Base-by-base conservation (phyloP, 208 protist genomes). In the Strigomonas galati region DNA sequence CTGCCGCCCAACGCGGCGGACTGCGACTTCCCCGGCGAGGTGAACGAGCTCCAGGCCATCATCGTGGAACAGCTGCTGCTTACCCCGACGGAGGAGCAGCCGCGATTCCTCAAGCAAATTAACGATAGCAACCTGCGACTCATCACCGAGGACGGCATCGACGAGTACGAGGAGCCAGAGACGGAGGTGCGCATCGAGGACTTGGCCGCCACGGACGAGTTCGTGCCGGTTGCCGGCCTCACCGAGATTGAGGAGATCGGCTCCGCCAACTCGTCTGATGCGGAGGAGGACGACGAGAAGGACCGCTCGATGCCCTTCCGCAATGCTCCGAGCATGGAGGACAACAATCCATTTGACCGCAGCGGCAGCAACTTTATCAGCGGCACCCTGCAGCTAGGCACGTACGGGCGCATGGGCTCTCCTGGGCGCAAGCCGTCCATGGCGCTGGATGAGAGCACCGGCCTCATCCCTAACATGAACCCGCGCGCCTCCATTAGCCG, bases 41-140 rank as follows among this genome's bases (percentile, higher is more conserved):
- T 85, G 6, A 72, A 81, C 52, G 82, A 91, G 48, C 72, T 93
- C 32, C 84, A 93, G 67, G 73, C 84, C 27, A 85, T 93, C 72
- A 84, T 95, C 59, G 86, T 95, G 10, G 85, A 93, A 64, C 86
- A 93, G 71, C 78, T 90, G 23, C 79, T 95, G 60, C 78, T 95
- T 21, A 81, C 76, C 24, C 72, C 82, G 23, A 82, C 87, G 21
- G 79, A 79, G 51, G 69, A 79, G 48, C 85, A 91, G 77, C 77
- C 84, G 21, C 62, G 61, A 3, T 93, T 95, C 35, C 72, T 95
- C 23, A 76, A 74, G 23, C 90, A 92, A 67, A 71, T 95, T 7
- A 92, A 90, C 65, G 59, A 82, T 55, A 93, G 85, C 76, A 87
- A 89, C 60, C 80, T 95, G 62, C 85, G 79, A 28, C 81, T 92